Conservation (phyloP, 2,329 filamentous ascomycete species). For the Fusarium oxysporum region DNA sequence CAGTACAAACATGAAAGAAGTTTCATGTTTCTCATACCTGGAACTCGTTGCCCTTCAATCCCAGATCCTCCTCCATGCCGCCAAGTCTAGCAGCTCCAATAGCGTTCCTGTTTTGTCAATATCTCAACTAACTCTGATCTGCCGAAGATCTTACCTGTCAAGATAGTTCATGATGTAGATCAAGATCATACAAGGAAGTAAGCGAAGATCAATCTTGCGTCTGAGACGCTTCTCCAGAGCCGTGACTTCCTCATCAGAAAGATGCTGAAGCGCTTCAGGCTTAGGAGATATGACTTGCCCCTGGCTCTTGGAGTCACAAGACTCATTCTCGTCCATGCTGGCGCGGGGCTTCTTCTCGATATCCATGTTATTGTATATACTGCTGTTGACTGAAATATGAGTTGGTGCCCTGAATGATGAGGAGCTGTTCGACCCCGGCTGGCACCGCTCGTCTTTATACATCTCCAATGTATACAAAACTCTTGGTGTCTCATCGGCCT, state of each 20-base stretch:
- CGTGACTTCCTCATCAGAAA: neutral
- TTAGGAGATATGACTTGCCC: neutral
- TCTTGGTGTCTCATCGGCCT: neutral
- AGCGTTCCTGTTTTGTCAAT: neutral
- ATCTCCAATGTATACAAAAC: no score
- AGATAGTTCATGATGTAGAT: slow-evolving; percentile 18
- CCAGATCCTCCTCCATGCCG: slow-evolving; percentile 3
- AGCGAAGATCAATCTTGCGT: neutral
- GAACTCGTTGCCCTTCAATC: slow-evolving; percentile 1
- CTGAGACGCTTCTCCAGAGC: slow-evolving; percentile 1
- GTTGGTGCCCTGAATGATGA: neutral
- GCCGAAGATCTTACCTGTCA: neutral
- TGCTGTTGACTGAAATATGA: neutral
- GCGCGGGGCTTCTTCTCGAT: neutral
- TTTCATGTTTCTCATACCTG: neutral
- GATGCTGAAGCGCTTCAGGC: neutral
- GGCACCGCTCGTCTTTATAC: neutral
- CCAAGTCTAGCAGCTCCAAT: slow-evolving; percentile 12
- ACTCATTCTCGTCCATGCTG: neutral
- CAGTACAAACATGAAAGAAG: neutral
- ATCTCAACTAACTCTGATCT: neutral
- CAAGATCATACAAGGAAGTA: slow-evolving; percentile 5
- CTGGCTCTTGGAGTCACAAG: neutral
- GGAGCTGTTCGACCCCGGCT: neutral
- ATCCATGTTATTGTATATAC: neutral